Conservation (phyloP, 1,284 basidiomycete genomes). For the Megacollybia platyphylla region DNA sequence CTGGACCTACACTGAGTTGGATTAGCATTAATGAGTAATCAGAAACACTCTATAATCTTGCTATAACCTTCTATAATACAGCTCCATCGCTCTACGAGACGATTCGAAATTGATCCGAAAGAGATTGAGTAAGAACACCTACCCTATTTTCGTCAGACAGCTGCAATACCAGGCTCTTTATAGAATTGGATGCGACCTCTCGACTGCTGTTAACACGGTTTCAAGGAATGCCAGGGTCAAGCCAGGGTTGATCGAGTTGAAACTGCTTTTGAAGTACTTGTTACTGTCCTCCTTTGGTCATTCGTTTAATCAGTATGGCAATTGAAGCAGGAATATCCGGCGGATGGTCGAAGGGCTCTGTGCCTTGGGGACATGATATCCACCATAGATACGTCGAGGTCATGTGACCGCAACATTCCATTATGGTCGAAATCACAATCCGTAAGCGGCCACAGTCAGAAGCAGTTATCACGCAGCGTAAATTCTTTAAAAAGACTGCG, state of each 20-base stretch:
- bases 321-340: neutral
- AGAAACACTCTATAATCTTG: too few species aligned
- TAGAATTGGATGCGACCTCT: too few species aligned
- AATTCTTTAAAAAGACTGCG: slow-evolving; percentile 93
- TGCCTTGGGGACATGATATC: too few species aligned
- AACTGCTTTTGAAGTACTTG: neutral
- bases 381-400: too few species aligned
- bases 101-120: too few species aligned
- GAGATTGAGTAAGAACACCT: too few species aligned
- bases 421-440: slow-evolving; percentile 60
- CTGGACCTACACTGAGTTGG: too few species aligned
- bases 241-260: neutral
- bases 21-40: too few species aligned
- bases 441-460: slow-evolving; percentile 66
- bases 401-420: neutral
- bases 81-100: too few species aligned
- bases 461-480: slow-evolving; percentile 68
- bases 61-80: too few species aligned
- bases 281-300: neutral
- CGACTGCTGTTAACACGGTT: neutral
- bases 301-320: neutral
- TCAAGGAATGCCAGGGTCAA: neutral
- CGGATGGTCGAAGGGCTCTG: neutral
- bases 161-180: too few species aligned
- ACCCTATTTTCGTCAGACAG: too few species aligned